Conservation (phyloP, 441 rosid genomes). For the Pelargonium australe region DNA sequence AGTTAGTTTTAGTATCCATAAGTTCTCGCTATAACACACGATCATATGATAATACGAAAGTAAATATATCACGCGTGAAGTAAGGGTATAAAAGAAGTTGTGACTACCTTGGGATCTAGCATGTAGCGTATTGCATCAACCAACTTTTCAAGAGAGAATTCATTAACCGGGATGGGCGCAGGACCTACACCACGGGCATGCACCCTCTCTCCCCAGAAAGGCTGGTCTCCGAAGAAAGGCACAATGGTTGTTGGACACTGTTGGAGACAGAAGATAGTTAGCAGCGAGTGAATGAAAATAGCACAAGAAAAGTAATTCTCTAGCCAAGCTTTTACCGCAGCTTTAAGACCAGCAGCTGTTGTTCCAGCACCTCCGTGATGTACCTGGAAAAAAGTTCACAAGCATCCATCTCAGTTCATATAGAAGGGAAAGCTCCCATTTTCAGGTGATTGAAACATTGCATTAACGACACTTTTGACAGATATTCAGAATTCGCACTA, state of each 20-base stretch:
- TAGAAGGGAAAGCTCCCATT: neutral
- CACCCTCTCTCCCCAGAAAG: slow-evolving; percentile 44
- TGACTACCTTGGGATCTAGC: slow-evolving; percentile 33
- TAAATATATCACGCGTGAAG: neutral
- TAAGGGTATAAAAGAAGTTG: neutral
- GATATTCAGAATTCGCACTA: neutral
- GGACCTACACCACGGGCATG: slow-evolving; percentile 40
- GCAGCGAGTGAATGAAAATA: neutral
- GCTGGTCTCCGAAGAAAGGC: slow-evolving; percentile 48
- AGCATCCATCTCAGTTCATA: neutral
- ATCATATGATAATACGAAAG: too few species aligned
- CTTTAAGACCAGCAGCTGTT: slow-evolving; percentile 47
- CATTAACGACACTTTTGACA: neutral
- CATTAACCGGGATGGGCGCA: slow-evolving; percentile 34
- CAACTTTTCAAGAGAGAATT: slow-evolving; percentile 34
- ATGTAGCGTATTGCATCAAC: slow-evolving; percentile 37
- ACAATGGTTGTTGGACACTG: slow-evolving; percentile 45
- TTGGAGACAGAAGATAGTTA: neutral
- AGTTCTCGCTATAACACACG: too few species aligned
- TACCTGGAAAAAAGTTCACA: slow-evolving; percentile 22
- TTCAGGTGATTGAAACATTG: slow-evolving; percentile 2
- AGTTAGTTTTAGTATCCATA: too few species aligned
- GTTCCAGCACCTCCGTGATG: slow-evolving; percentile 37
- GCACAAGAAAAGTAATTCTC: neutral
- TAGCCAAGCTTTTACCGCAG: slow-evolving; percentile 27